Base-by-base conservation (phyloP, 257 asterid species). In the Mentha longifolia region DNA sequence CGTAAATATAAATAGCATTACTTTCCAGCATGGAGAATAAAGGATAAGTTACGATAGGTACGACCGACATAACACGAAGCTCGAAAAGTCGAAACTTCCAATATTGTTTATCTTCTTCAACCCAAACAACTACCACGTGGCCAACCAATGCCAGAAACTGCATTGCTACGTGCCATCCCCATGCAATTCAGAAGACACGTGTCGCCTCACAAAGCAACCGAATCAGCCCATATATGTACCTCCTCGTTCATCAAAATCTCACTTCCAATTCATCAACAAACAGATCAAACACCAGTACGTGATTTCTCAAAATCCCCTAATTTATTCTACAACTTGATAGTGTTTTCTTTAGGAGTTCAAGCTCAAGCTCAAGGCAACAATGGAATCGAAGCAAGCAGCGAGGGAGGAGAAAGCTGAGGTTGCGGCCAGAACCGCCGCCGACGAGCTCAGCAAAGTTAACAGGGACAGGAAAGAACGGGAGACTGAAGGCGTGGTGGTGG, bases 331-430 rank as follows among this genome's bases (percentile, higher is more conserved):
- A 41, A 7, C 13, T 41, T 9, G 46, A 7, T 7, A 41, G 46
- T 37, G 4, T 37, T 37, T 4, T 8, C 42, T 25, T 25, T n/a
- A n/a, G n/a, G n/a, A n/a, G n/a, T n/a, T n/a, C n/a, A n/a, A n/a
- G n/a, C n/a, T 25, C 28, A 41, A 0, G 16, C 7, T 9, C 2
- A 0, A 37, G 43, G 7, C 33, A n/a, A 35, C 51, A 12, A 89
- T 89, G 96, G 85, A 88, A 37, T 76, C 95, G 7, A 84, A 76
- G 68, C 78, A 81, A 43, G 61, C 75, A 49, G 52, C 51, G 9
- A 85, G 71, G 74, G 85, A 82, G 28, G 89, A 89, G 76, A 82
- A 76, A 33, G 88, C 92, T 0, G 89, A 85, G 41, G 83, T 70
- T 28, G 96, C 79, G 0, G 92, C 92, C 0, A 71, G 81, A 68